A percentile compares a stretch with the other conserved stretches of the same genome.
phyloP scores from a whole-genome alignment of 371 early-diverging fungal species.

The Syncephalastrum sp. region DNA sequence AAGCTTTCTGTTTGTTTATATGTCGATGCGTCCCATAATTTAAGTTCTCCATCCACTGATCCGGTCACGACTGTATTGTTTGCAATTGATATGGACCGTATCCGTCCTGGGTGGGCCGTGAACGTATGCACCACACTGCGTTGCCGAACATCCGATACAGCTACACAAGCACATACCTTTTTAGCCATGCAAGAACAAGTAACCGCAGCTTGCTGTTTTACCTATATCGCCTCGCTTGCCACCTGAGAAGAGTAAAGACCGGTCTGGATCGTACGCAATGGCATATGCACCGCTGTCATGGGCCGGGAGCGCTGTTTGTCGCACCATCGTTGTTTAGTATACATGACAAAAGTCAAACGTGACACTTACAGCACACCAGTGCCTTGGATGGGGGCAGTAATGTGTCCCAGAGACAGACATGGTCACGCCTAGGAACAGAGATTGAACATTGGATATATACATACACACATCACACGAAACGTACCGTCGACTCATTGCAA shows the following conservation, averaged over 20 bases:
- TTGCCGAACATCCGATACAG: conserved; percentile 76
- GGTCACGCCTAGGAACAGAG: conserved; percentile 31
- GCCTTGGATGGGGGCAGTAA: conserved; percentile 65
- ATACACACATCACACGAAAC: conserved; percentile 1
- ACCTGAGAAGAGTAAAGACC: conserved; percentile 68
- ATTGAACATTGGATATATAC: too few relatives aligned
- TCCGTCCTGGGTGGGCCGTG: conserved; percentile 66
- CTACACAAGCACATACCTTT: conserved; percentile 25
- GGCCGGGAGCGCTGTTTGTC: conserved; percentile 34
- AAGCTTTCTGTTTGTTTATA: conserved; percentile 50
- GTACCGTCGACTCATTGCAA: conserved; percentile 55
- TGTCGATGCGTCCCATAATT: conserved; percentile 70
- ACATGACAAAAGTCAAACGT: not conserved
- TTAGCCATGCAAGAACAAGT: not conserved
- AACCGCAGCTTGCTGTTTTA: conserved; percentile 19
- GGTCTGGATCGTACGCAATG: conserved; percentile 60
- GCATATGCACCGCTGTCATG: conserved; percentile 68
- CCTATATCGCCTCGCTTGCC: conserved; percentile 78
- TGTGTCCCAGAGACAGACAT: conserved; percentile 80
- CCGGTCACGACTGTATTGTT: conserved; percentile 63
- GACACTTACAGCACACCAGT: conserved; percentile 53
- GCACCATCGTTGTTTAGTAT: not conserved
- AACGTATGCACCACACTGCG: conserved; percentile 66
- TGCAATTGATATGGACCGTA: conserved; percentile 67
- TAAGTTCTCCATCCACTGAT: conserved; percentile 54